Conservation (phyloP, 2,329 filamentous ascomycete genomes). For the Shiraia sp. region DNA sequence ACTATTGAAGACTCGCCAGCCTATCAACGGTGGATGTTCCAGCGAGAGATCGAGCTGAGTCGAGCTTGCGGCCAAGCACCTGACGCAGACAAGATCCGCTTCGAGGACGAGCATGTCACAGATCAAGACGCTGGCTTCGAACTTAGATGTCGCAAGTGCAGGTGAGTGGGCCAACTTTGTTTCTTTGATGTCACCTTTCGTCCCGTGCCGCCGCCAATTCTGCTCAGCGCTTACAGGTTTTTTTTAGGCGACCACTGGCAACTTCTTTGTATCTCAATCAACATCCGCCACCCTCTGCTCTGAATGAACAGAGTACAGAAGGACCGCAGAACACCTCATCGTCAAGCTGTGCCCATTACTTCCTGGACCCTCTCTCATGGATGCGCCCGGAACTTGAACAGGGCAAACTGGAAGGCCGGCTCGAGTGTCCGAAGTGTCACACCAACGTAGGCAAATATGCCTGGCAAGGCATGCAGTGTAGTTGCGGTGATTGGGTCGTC, state of each 20-base stretch:
- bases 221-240: constrained; percentile 30
- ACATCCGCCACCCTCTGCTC: constrained; percentile 54
- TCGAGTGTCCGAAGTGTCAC: constrained; percentile 84
- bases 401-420: constrained; percentile 78
- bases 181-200: constrained; percentile 8
- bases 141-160: constrained; percentile 89
- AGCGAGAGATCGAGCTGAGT: constrained; percentile 66
- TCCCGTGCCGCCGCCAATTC: constrained; percentile 11
- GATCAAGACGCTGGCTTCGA: constrained; percentile 56
- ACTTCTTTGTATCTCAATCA: constrained; percentile 69
- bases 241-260: constrained; percentile 60
- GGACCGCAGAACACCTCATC: constrained; percentile 15
- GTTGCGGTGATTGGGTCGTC: constrained; percentile 86
- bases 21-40: constrained; percentile 80
- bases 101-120: constrained; percentile 69
- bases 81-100: constrained; percentile 73
- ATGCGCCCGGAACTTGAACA: constrained; percentile 87
- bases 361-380: constrained; percentile 91
- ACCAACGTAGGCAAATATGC: constrained; percentile 89
- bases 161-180: constrained; percentile 53
- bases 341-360: constrained; percentile 76
- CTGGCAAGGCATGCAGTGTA: constrained; percentile 94
- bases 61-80: constrained; percentile 79
- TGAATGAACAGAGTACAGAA: constrained; percentile 14
- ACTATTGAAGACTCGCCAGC: constrained; percentile 69